Conservation (phyloP, 176 grass and related monocot genomes). For the Themeda triandra region DNA sequence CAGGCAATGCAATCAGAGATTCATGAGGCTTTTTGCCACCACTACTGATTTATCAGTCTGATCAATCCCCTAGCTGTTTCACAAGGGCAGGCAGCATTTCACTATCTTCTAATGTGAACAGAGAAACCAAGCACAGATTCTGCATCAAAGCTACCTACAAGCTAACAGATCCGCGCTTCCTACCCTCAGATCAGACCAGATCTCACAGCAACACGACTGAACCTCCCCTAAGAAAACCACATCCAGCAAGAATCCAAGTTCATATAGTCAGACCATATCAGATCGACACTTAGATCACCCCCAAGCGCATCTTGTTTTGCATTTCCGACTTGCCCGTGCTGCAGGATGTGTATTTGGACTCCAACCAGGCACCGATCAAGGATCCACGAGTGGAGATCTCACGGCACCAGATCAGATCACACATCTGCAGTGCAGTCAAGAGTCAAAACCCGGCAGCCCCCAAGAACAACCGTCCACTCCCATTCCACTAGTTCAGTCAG, state of each 20-base stretch:
- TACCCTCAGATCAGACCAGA: constrained; percentile 1
- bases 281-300: background rate
- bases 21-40: background rate
- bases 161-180: background rate
- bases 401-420: constrained; percentile 34
- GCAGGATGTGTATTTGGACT: background rate
- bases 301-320: background rate
- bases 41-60: background rate
- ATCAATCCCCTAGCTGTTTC: background rate
- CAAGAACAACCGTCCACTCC: too few species aligned
- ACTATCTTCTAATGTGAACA: background rate
- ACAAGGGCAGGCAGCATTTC: background rate
- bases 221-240: background rate
- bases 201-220: background rate
- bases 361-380: constrained; percentile 29
- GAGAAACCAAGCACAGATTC: background rate
- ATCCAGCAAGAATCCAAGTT: background rate
- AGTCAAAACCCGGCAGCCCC: too few species aligned
- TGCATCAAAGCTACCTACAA: background rate
- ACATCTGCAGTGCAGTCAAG: background rate
- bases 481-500: background rate
- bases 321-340: background rate
- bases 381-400: constrained; percentile 30
- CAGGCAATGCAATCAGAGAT: too few species aligned
- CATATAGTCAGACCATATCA: background rate